Base-by-base conservation (phyloP, 75 land plant genomes). In the Gnetum montanum region DNA sequence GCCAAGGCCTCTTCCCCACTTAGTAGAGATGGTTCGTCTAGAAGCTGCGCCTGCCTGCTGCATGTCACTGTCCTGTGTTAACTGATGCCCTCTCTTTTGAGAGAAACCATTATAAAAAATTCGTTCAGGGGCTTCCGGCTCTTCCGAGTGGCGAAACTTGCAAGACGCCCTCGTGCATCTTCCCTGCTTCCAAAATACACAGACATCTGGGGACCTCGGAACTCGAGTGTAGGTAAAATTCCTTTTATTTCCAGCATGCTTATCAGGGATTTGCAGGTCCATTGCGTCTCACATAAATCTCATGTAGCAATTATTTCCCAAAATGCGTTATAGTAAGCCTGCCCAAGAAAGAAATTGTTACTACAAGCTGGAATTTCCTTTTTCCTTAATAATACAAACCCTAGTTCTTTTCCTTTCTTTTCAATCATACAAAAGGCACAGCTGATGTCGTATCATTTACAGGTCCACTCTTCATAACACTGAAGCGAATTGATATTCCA, bases 161-260 rank as follows among this genome's bases (percentile, higher is more conserved):
- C 96, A 90, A 0, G 83, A 81, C n/a, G 55, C 46, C 22, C 86
- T 60, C 22, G 49, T 84, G 75, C 97, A 92, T 34, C 75, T 62
- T 16, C 97, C 97, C 16, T 78, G 86, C 34, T 62, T 64, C 86
- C 89, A 92, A 43, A 67, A 74, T 24, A 20, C 51, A 55, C 97
- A 92, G 8, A 92, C 84, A 63, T 79, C 55, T 29, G 36, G 37
- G 36, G 20, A 41, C 31, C 64, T 50, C 4, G 64, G 34, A 26
- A 31, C 2, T 26, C 65, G 51, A 43, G 15, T 30, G 41, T 43
- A 43, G 16, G 44, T 60, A n/a, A n/a, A n/a, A n/a, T n/a, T n/a
- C 16, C 65, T 38, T 49, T 61, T 65, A 28, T 19, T 31, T 38
- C 66, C 67, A 6, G n/a, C 24, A 23, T n/a, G 19, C n/a, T 23